Conservation (phyloP, 2,329 filamentous ascomycete genomes). For the Blastomyces parvus region DNA sequence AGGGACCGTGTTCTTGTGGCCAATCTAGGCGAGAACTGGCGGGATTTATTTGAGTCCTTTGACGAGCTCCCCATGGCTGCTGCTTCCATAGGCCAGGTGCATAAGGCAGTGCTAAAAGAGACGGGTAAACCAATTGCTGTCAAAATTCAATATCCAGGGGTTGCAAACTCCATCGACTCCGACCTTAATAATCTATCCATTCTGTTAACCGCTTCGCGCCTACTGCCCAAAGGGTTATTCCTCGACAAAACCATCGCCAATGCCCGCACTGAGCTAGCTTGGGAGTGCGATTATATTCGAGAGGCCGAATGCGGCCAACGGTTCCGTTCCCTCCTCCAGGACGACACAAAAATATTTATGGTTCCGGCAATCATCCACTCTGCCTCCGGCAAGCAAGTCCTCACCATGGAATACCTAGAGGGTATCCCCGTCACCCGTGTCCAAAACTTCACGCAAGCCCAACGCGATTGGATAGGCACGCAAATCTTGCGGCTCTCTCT, state of each 20-base stretch:
- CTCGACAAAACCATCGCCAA: constrained; percentile 97
- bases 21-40: constrained; percentile 78
- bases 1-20: constrained; percentile 69
- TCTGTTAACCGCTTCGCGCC: constrained; percentile 77
- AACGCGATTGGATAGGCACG: constrained; percentile 92
- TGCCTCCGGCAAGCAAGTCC: constrained; percentile 73
- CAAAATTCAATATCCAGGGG: constrained; percentile 95
- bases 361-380: constrained; percentile 70
- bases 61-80: constrained; percentile 89
- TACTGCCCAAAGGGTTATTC: constrained; percentile 85
- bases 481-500: constrained; percentile 87
- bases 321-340: constrained; percentile 67
- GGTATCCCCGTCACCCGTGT: constrained; percentile 79
- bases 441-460: constrained; percentile 62
- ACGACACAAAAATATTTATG: constrained; percentile 63
- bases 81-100: constrained; percentile 94
- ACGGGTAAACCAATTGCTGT: constrained; percentile 73
- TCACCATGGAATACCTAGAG: constrained; percentile 88
- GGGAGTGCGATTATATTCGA: constrained; percentile 93
- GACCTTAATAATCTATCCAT: constrained; percentile 90
- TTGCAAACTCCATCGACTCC: constrained; percentile 90
- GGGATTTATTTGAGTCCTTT: constrained; percentile 71
- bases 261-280: constrained; percentile 78
- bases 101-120: constrained; percentile 69
- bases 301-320: constrained; percentile 72